Base-by-base conservation (phyloP, 1,284 basidiomycete genomes). In the Singerocomus inundabilis region DNA sequence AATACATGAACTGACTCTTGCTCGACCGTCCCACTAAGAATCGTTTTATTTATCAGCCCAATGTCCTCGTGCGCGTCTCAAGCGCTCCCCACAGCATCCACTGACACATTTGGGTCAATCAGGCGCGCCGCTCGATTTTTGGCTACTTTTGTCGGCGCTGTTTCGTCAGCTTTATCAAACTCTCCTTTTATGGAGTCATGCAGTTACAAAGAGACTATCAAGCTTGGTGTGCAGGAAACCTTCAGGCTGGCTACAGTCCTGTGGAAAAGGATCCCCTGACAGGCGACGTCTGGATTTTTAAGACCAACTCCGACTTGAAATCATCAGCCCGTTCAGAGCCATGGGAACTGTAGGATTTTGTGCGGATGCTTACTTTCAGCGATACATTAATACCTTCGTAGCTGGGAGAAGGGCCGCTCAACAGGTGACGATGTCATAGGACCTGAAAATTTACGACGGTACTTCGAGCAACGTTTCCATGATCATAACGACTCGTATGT, bases 401-500 rank as follows among this genome's bases (percentile, higher is more conserved):
- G 88, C 2, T 90, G 80, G 74, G 80, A 88, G 59, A 79, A 78
- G 51, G 80, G 77, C 12, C 61, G 76, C 28, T 72, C 77, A 11
- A 77, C 78, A 6, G 86, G 85, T 0, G 87, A 91, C 62, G 82
- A 81, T 51, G 81, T 79, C 37, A 59, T 78, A 10, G 85, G 87
- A 0, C 74, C 79, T 4, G 88, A 91, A 57, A 84, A 80, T 56
- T 65, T 91, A 35, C 77, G 88, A 34, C 71, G 80, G 44, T 91
- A 88, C 64, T 91, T 91, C 56, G 88, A 91, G 60, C 88, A 91
- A 56, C 83, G 81, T 57, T 91, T 91, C 59, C 84, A 89, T 57
- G 82, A 85, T 45, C 77, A 74, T 18, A 84, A 81, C 54, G 88
- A 91, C 64, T 90, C 88, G 85, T 89, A 55, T 58, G 88, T 71